These are phyloP conservation scores for Puya raimondii DNA, from an alignment of 176 grass and related monocot species.

Conservation along the genomic window DNA sequence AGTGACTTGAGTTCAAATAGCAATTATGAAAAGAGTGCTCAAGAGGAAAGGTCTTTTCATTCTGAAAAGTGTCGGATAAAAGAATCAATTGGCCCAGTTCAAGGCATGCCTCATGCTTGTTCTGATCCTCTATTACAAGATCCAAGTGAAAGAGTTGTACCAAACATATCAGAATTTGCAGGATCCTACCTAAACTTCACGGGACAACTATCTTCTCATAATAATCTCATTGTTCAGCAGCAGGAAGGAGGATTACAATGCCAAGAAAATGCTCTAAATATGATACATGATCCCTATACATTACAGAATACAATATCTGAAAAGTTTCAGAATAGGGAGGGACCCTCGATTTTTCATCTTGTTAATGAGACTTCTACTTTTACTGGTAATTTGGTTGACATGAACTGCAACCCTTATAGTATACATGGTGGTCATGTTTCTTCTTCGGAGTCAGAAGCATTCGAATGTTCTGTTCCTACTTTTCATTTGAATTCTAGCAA, in stretches of 20 bases:
- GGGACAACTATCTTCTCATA: constrained; percentile 35
- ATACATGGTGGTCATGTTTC: constrained; percentile 23
- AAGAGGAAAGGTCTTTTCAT: constrained; percentile 30
- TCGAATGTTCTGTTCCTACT: constrained; percentile 43
- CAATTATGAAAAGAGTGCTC: constrained; percentile 28
- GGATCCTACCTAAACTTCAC: constrained; percentile 21
- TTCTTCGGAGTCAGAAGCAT: constrained; percentile 41
- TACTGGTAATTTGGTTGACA: constrained; percentile 13
- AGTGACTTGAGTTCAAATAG: constrained; percentile 29
- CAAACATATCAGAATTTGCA: constrained; percentile 35
- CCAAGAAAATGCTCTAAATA: neutral
- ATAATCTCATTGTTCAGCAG: constrained; percentile 26
- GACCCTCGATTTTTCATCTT: constrained; percentile 22
- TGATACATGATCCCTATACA: neutral
- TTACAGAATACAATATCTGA: neutral
- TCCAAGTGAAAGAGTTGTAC: constrained; percentile 13
- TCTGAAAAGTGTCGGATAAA: constrained; percentile 34
- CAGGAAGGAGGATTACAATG: constrained; percentile 22
- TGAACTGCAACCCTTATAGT: neutral
- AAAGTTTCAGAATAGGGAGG: constrained; percentile 1
- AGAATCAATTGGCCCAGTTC: constrained; percentile 25
- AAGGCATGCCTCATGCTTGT: constrained; percentile 49
- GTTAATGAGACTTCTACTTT: constrained; percentile 15
- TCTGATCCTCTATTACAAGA: constrained; percentile 58
- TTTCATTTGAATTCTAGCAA: constrained; percentile 25